Evolutionary conservation across 2,329 filamentous ascomycete genomes (phyloP).

Genomic region (Dothistroma septosporum): DNA sequence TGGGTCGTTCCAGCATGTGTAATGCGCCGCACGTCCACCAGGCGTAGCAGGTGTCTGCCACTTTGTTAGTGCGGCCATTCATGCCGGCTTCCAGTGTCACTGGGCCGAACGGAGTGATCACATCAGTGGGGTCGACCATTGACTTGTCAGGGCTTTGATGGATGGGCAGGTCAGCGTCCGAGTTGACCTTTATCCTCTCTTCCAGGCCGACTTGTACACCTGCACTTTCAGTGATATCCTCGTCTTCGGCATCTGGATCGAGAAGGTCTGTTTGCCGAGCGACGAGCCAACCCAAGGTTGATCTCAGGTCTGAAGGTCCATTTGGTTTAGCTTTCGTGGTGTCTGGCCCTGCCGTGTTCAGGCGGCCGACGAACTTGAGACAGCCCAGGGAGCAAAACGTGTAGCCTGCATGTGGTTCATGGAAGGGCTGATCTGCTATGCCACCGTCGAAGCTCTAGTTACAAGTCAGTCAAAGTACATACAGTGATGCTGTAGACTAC

Average conservation of each 20-base stretch:
- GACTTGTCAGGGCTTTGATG: conserved; percentile 28
- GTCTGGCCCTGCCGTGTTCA: conserved; percentile 31
- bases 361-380: conserved; percentile 67
- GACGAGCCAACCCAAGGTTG: conserved; percentile 45
- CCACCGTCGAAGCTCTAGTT: conserved; percentile 76
- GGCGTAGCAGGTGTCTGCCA: conserved; percentile 89
- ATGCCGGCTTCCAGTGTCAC: conserved; percentile 56
- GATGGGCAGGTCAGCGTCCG: conserved; percentile 5
- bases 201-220: background rate
- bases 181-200: background rate
- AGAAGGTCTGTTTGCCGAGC: conserved; percentile 42
- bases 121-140: conserved; percentile 10
- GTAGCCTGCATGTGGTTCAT: conserved; percentile 86
- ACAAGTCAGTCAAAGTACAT: conserved; percentile 34
- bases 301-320: conserved; percentile 37
- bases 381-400: conserved; percentile 83
- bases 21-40: conserved; percentile 79
- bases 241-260: conserved; percentile 36
- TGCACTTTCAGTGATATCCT: background rate
- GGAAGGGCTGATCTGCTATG: conserved; percentile 69
- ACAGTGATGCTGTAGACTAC: conserved; percentile 14
- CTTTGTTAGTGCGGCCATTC: conserved; percentile 87
- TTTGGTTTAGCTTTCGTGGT: conserved; percentile 9
- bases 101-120: conserved; percentile 8
- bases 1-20: conserved; percentile 24